Percentiles rank a stretch among this genome's conserved stretches.
phyloP scores from a whole-genome alignment of 2,329 filamentous ascomycete species.

The Clonostachys solani region DNA sequence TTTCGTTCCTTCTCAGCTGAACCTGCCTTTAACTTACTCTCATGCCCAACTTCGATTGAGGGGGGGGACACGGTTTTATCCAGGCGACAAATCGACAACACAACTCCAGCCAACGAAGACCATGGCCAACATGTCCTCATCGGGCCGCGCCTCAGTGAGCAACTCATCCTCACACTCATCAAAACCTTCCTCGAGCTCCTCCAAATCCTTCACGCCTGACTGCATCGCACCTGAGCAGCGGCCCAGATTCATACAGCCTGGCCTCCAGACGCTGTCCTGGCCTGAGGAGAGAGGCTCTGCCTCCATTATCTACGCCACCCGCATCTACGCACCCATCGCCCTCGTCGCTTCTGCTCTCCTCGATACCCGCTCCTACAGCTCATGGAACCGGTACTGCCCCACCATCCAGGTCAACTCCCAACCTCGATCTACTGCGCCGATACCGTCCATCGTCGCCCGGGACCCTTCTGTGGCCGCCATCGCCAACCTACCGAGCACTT shows the following conservation, averaged over 20 bases:
- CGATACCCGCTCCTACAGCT: slow-evolving; percentile 20
- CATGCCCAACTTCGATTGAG: too few species aligned
- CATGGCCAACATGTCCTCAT: too few species aligned
- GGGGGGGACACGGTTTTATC: too few species aligned
- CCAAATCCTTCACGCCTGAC: too few species aligned
- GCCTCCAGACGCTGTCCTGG: slow-evolving; percentile 18
- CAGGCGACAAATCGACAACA: too few species aligned
- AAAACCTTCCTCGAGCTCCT: too few species aligned
- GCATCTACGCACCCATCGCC: slow-evolving; percentile 24
- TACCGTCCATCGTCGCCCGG: slow-evolving; percentile 2
- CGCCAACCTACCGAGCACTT: slow-evolving; percentile 1
- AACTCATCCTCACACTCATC: too few species aligned
- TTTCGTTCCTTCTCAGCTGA: too few species aligned
- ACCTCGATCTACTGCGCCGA: slow-evolving; percentile 4
- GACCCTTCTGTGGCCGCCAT: slow-evolving; percentile 1
- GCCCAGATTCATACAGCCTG: slow-evolving; percentile 6
- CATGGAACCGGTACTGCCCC: slow-evolving; percentile 29
- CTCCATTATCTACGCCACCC: slow-evolving; percentile 20
- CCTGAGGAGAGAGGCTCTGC: slow-evolving; percentile 13
- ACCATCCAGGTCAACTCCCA: slow-evolving; percentile 15
- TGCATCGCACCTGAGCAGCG: slow-evolving; percentile 9
- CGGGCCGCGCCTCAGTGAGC: too few species aligned
- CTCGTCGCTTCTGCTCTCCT: slow-evolving; percentile 21
- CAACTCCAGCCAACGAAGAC: too few species aligned
- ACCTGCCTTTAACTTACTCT: too few species aligned